These are phyloP conservation scores for Candida mesenterica DNA, from an alignment of 1,139 yeast species.

Conservation along the genomic window DNA sequence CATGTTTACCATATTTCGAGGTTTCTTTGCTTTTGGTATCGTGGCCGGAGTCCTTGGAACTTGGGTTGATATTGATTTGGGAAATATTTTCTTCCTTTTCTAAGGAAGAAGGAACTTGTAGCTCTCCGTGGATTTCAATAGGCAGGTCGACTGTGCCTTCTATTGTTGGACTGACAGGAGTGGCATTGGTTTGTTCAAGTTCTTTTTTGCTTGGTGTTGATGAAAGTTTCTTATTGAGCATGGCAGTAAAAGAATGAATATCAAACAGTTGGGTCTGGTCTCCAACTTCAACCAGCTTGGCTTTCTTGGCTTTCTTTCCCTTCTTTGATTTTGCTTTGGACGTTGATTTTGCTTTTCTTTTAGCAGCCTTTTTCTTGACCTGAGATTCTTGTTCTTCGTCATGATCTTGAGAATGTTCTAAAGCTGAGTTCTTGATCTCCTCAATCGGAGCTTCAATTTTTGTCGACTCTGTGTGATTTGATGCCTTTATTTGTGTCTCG, in stretches of 20 bases:
- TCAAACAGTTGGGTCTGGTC: slow-evolving; percentile 17
- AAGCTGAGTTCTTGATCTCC: no score
- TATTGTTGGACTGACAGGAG: not conserved
- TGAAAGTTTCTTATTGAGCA: slow-evolving; percentile 23
- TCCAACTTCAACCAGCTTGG: slow-evolving; percentile 5
- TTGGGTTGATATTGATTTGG: slow-evolving; percentile 8
- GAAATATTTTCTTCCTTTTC: slow-evolving; percentile 10
- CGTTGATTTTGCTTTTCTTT: not conserved
- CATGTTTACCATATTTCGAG: not conserved
- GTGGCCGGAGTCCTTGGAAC: no score
- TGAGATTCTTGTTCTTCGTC: not conserved
- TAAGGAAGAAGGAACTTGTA: slow-evolving; percentile 12
- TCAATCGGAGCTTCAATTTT: not conserved
- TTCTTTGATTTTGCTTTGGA: slow-evolving; percentile 7
- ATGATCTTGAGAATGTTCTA: no score
- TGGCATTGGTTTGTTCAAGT: slow-evolving; percentile 1
- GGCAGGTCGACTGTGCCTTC: not conserved
- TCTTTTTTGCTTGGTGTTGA: slow-evolving; percentile 5
- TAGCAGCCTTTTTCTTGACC: not conserved
- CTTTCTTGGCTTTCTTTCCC: slow-evolving; percentile 6
- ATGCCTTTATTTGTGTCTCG: no score
- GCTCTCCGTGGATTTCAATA: not conserved
- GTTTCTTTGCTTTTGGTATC: no score
- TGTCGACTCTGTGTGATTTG: no score
- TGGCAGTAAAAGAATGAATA: slow-evolving; percentile 30